phyloP scores from a whole-genome alignment of 345 rosid genomes.

The Sisymbrium altissimum region DNA sequence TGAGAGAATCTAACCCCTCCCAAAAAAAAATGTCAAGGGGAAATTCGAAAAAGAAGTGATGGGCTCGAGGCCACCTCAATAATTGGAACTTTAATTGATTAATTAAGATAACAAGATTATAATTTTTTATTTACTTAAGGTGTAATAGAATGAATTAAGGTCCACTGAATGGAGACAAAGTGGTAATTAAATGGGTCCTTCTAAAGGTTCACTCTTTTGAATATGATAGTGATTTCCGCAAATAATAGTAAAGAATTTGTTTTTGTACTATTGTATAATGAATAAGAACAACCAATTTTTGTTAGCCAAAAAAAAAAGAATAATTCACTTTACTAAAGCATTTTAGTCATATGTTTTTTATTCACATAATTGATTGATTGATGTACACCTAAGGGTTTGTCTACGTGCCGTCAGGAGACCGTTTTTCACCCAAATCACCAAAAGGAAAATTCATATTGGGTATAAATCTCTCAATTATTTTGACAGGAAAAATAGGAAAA shows the following conservation, averaged over 20 bases:
- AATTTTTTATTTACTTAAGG: neutral
- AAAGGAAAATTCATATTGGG: neutral
- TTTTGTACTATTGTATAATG: neutral
- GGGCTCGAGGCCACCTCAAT: constrained; percentile 38
- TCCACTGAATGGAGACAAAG: neutral
- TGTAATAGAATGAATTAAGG: constrained; percentile 10
- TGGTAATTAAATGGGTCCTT: constrained; percentile 23
- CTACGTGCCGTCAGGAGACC: constrained; percentile 7
- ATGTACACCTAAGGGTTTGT: neutral
- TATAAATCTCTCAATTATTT: neutral
- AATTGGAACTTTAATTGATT: constrained; percentile 23
- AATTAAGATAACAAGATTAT: neutral
- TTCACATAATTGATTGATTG: constrained; percentile 13
- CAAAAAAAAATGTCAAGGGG: neutral
- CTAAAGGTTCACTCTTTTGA: constrained; percentile 11
- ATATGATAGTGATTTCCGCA: neutral
- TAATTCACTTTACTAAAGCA: constrained; percentile 7
- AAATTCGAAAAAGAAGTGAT: neutral
- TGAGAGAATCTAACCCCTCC: constrained; percentile 11
- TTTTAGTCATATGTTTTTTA: constrained; percentile 1
- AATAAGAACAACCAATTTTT: neutral
- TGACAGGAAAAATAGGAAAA: neutral
- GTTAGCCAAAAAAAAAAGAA: neutral
- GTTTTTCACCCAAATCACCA: neutral
- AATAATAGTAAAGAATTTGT: too few species aligned